Conservation (phyloP, 2,329 filamentous ascomycete genomes). For the Colletotrichum sp. region DNA sequence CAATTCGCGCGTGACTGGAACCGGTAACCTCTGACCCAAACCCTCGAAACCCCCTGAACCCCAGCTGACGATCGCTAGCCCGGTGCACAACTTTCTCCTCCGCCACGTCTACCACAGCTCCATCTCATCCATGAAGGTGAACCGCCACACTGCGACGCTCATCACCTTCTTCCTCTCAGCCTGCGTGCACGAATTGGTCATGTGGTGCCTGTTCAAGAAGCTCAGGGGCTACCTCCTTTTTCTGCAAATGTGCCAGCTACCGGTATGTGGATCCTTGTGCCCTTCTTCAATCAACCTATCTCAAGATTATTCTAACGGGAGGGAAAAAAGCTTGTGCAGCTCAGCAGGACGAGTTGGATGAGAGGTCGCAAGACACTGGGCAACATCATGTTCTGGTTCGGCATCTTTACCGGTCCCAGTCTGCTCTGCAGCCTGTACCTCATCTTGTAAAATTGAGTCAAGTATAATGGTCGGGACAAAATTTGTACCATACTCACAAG, state of each 20-base stretch:
- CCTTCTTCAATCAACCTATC: not conserved
- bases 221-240: slow-evolving; percentile 74
- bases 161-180: slow-evolving; percentile 78
- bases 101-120: slow-evolving; percentile 81
- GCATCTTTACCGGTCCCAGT: slow-evolving; percentile 79
- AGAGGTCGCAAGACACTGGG: slow-evolving; percentile 67
- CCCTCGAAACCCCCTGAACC: not conserved
- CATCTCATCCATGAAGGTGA: slow-evolving; percentile 75
- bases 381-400: slow-evolving; percentile 80
- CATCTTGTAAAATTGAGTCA: slow-evolving; percentile 45
- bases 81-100: slow-evolving; percentile 79
- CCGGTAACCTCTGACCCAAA: slow-evolving; percentile 33
- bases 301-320: not conserved
- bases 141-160: slow-evolving; percentile 73
- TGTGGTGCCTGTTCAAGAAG: slow-evolving; percentile 83
- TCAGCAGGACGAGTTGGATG: slow-evolving; percentile 72
- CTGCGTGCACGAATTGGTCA: slow-evolving; percentile 76
- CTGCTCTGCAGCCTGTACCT: slow-evolving; percentile 66
- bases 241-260: slow-evolving; percentile 78
- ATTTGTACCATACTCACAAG: not conserved
- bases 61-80: slow-evolving; percentile 36
- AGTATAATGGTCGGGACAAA: not conserved
- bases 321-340: slow-evolving; percentile 56
- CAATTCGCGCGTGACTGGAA: slow-evolving; percentile 86
- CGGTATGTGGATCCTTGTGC: slow-evolving; percentile 41